Percentiles rank a stretch among this genome's conserved stretches.
Conservation (phyloP, 331 rosid genomes). For the Ulmus americana region DNA sequence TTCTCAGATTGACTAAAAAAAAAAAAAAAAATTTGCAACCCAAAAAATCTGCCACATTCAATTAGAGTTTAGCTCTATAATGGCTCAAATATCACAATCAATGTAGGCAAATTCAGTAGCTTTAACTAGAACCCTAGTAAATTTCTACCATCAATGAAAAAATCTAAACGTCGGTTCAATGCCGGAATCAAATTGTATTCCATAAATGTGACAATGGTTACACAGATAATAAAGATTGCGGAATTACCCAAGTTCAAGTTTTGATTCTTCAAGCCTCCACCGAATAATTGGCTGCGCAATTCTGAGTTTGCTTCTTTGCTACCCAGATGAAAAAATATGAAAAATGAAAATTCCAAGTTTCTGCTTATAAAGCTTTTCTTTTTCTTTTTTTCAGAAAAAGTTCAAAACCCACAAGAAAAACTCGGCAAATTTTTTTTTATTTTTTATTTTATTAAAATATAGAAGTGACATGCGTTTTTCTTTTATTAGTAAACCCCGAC, state of each 20-base stretch:
- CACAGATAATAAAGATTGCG: neutral
- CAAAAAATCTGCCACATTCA: neutral
- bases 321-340: slow-evolving; percentile 20
- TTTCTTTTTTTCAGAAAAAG: slow-evolving; percentile 2
- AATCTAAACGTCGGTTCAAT: slow-evolving; percentile 17
- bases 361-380: neutral
- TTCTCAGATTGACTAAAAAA: slow-evolving; percentile 10
- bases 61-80: slow-evolving; percentile 13
- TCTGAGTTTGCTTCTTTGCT: slow-evolving; percentile 4
- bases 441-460: neutral
- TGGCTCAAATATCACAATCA: slow-evolving; percentile 11
- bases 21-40: neutral
- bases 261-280: slow-evolving; percentile 16
- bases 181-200: neutral
- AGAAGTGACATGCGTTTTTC: neutral
- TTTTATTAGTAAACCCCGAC: neutral
- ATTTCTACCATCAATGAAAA: slow-evolving; percentile 9
- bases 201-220: slow-evolving; percentile 10
- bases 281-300: slow-evolving; percentile 21
- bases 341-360: slow-evolving; percentile 7
- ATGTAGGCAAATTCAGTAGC: slow-evolving; percentile 21
- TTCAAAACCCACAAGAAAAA: slow-evolving; percentile 6
- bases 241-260: slow-evolving; percentile 19
- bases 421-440: slow-evolving; percentile 1
- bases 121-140: slow-evolving; percentile 18